A percentile compares a stretch with the other conserved stretches of the same genome.
These are phyloP conservation scores for Acanthamoeba lenticulata DNA, from an alignment of 208 protist genomes.

Conservation along the genomic window DNA sequence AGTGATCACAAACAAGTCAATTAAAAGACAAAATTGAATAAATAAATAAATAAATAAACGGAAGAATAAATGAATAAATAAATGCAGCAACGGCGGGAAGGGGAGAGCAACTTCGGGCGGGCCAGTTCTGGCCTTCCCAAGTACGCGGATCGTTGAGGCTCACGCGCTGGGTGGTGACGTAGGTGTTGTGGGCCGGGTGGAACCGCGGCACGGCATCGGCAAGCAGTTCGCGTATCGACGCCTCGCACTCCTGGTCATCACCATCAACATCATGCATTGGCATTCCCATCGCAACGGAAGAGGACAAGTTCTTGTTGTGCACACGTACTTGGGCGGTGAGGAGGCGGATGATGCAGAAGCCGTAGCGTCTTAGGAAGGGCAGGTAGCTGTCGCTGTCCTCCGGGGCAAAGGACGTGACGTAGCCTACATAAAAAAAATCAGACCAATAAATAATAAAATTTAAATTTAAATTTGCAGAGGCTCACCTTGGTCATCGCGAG, in stretches of 20 bases:
- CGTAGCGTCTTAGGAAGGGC: neutral
- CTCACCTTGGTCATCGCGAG: neutral
- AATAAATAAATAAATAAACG: neutral
- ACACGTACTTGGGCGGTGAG: neutral
- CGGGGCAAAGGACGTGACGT: conserved; percentile 23
- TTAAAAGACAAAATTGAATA: neutral
- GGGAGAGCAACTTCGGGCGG: neutral
- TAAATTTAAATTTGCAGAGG: neutral
- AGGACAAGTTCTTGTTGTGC: neutral
- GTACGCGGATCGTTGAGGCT: neutral
- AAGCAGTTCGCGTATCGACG: too few relatives aligned
- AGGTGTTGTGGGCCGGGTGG: neutral
- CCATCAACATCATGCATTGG: neutral
- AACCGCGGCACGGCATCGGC: neutral
- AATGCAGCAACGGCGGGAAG: neutral
- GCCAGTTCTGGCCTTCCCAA: conserved; percentile 26
- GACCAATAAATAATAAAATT: neutral
- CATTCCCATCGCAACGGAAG: neutral
- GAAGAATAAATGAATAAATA: neutral
- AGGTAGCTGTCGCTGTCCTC: conserved; percentile 41
- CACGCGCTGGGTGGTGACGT: neutral
- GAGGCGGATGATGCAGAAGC: conserved; percentile 6
- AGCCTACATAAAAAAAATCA: neutral
- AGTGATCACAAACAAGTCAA: neutral
- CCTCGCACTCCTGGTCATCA: neutral